A percentile compares a stretch with the other conserved stretches of the same genome.
These are phyloP conservation scores for Tagetes erecta DNA, from an alignment of 129 eudicot genomes.

Conservation along the genomic window DNA sequence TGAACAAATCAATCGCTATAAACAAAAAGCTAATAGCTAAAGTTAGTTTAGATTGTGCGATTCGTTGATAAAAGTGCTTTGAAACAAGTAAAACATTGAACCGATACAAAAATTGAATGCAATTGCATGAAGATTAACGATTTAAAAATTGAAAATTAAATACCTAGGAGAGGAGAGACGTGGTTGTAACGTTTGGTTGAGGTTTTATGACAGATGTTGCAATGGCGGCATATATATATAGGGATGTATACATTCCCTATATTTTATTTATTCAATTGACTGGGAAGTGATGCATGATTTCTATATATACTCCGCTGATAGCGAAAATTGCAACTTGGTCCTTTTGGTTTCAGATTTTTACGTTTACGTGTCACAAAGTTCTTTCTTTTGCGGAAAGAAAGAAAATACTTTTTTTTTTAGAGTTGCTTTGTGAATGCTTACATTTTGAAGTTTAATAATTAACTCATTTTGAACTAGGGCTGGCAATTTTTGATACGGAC, in stretches of 20 bases:
- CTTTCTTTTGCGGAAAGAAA: neutral
- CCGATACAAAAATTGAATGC: constrained; percentile 23
- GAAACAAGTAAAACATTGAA: neutral
- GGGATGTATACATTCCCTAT: neutral
- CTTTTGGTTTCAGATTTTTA: neutral
- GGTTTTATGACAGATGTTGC: constrained; percentile 29
- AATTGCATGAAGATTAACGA: constrained; percentile 23
- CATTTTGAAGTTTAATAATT: too few relatives aligned
- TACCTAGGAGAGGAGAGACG: constrained; percentile 28
- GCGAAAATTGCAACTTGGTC: neutral
- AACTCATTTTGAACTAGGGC: too few relatives aligned
- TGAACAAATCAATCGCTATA: neutral
- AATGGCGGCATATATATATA: constrained; percentile 22
- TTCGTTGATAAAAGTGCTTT: constrained; percentile 13
- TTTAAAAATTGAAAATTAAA: constrained; percentile 22
- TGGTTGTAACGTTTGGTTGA: constrained; percentile 8
- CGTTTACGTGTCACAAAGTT: neutral
- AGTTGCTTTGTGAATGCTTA: too few relatives aligned
- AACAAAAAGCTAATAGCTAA: neutral
- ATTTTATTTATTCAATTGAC: neutral
- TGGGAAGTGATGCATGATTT: constrained; percentile 7
- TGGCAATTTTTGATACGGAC: too few relatives aligned
- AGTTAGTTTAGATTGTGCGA: neutral
- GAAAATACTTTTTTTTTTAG: neutral
- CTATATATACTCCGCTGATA: neutral